Evolutionary conservation across 495 filamentous ascomycete species (phyloP), one percentile per base, ranked within the genome.

Genomic region (Talaromyces proteolyticus): DNA sequence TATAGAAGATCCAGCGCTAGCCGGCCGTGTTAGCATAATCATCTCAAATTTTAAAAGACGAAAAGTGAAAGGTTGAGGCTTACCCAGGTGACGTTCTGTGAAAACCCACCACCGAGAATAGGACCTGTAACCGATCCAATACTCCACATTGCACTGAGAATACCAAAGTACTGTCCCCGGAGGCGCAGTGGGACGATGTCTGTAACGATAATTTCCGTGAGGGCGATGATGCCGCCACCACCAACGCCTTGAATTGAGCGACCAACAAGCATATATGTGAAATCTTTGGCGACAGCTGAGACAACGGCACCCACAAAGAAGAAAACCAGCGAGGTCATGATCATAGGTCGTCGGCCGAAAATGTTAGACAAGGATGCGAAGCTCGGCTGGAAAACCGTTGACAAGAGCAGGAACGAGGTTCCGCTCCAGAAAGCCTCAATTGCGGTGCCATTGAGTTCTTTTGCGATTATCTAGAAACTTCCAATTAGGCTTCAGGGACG

Each of bases 191-290:
- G 72, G 11, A 78, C 77, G 10, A 90, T 62, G 54, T 89, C 87
- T 0, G 85, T 87, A 40, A 89, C 73, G 16, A 89, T 65, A 18
- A 88, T 80, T 57, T 88, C 82, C 1, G 74, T 77, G 51, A 89
- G 58, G 5, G 75, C 72, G 16, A 87, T 72, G 34, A 91, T 68
- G 0, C 87, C 86, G n/a, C 86, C 85, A 21, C 83, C 86, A 7
- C 87, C 87, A 18, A 86, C 61, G 39, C 87, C 87, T 51, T 89
- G 85, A 18, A 89, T 74, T 0, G 77, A 72, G 6, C 87, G 73
- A 3, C 84, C 84, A 25, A 84, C 72, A 11, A 89, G 74, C 57
- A 91, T 74, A 24, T 79, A 60, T 3, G 76, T 80, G 58, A 89
- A 88, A 57, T 82, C 71, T 45, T 76, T 68, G 0, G 85, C 76